Base-by-base conservation (phyloP, 2,329 filamentous ascomycete species). In the Hymenoscyphus albidus region DNA sequence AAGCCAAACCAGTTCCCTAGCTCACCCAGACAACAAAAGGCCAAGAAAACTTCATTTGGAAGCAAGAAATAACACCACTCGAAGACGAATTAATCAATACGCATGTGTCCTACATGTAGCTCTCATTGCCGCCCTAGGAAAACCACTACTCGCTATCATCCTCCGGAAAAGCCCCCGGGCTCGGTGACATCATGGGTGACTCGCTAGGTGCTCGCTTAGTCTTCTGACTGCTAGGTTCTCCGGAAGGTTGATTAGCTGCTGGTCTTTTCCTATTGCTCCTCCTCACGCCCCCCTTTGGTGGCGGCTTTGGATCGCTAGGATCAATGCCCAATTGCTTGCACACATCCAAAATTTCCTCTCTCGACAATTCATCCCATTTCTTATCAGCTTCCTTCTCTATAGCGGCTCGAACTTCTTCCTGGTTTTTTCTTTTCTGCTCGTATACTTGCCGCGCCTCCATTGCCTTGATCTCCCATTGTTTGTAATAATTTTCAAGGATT, bases 401-500 rank as follows among this genome's bases (percentile, higher is more conserved):
- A 12, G 18, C 6, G 22, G 44, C 44, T 22, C 22, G 5, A 27
- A 9, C n/a, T 51, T 35, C 35, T 6, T 35, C 35, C 35, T 35
- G 35, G 9, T 35, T 10, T 35, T 35, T 35, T 10, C 18, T 22
- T 51, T 18, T n/a, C 7, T 51, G 44, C 1, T 22, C n/a, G 22
- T 51, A 51, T 16, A 18, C 63, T 18, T 67, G 42, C 4, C 44
- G 42, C 5, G 18, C 32, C 14, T 62, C 61, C 7, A 68, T 62
- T 9, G 40, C 38, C 16, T 27, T 40, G 32, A 72, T 67, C 48
- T 71, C 69, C 16, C 51, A 59, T 58, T 62, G 64, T 16, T 64
- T 66, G 58, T 69, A 62, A 27, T 69, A 72, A 57, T 67, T 64
- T 14, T 71, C 69, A 0, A 62, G 58, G 14, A 68, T 59, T 2